A percentile compares a stretch with the other conserved stretches of the same genome.
Conservation (phyloP, 177 flowering plant species). For the Vitis hybrid region DNA sequence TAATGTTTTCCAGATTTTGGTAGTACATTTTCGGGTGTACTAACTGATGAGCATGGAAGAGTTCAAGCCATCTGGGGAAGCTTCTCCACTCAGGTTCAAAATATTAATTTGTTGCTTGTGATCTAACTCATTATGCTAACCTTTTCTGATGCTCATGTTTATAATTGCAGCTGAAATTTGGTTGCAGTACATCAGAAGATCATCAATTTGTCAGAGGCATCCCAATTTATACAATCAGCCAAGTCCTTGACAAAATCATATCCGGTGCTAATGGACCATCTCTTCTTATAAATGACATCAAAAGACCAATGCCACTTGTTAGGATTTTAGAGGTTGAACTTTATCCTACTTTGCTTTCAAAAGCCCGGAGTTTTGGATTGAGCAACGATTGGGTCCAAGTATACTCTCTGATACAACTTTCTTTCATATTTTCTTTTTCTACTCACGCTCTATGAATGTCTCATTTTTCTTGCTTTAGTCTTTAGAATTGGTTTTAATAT, state of each 20-base stretch:
- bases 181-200: slow-evolving; percentile 76
- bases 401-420: slow-evolving; percentile 11
- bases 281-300: slow-evolving; percentile 77
- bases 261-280: slow-evolving; percentile 69
- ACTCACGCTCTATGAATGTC: background rate
- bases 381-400: slow-evolving; percentile 91
- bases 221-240: slow-evolving; percentile 72
- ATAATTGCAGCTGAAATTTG: slow-evolving; percentile 71
- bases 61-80: slow-evolving; percentile 97
- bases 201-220: slow-evolving; percentile 95
- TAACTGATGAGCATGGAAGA: slow-evolving; percentile 86
- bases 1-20: slow-evolving; percentile 71
- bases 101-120: slow-evolving; percentile 5
- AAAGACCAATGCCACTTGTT: slow-evolving; percentile 84
- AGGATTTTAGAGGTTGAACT: slow-evolving; percentile 89
- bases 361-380: slow-evolving; percentile 92
- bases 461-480: background rate
- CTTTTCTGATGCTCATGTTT: slow-evolving; percentile 8
- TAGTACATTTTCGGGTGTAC: slow-evolving; percentile 86
- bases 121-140: background rate
- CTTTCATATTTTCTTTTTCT: background rate
- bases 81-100: slow-evolving; percentile 89
- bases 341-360: slow-evolving; percentile 91
- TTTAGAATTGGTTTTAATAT: background rate
- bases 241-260: slow-evolving; percentile 76